These are phyloP conservation scores for Peronospora farinosa DNA, from an alignment of 352 stramenopile genomes.

Conservation along the genomic window DNA sequence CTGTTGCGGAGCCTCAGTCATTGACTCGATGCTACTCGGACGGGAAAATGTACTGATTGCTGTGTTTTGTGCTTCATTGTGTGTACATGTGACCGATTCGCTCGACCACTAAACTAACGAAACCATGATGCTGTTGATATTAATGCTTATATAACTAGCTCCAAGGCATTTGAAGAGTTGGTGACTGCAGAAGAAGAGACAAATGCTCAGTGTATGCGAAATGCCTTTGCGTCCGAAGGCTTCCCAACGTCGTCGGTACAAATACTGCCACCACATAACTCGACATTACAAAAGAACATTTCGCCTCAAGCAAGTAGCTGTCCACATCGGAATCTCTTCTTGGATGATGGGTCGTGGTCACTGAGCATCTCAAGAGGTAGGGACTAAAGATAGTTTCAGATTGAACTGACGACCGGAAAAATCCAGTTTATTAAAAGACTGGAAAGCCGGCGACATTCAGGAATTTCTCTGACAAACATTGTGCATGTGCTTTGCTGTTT, in stretches of 20 bases:
- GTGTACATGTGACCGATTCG: not conserved
- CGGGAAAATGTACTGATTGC: conserved; percentile 56
- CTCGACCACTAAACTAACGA: conserved; percentile 5
- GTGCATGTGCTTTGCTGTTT: conserved; percentile 14
- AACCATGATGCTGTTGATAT: conserved; percentile 9
- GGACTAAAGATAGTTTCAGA: conserved; percentile 8
- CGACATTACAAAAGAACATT: conserved; percentile 26
- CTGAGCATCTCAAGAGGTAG: conserved; percentile 23
- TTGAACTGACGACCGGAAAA: conserved; percentile 18
- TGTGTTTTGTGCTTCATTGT: not conserved
- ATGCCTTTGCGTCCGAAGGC: conserved; percentile 7
- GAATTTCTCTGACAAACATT: conserved; percentile 19
- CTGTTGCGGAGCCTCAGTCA: conserved; percentile 21
- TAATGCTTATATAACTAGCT: conserved; percentile 19
- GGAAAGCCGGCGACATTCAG: conserved; percentile 2
- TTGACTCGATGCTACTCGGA: conserved; percentile 65
- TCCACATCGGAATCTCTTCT: conserved; percentile 24
- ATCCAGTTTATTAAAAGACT: conserved; percentile 18
- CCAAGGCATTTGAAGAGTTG: conserved; percentile 31
- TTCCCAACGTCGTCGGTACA: conserved; percentile 27
- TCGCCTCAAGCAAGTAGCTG: conserved; percentile 25
- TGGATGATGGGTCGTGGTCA: conserved; percentile 20
- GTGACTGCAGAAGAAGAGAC: conserved; percentile 25
- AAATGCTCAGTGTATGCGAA: conserved; percentile 7
- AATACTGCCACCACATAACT: conserved; percentile 11